phyloP scores from a whole-genome alignment of 345 rosid species.

The Hevea brasiliensis region DNA sequence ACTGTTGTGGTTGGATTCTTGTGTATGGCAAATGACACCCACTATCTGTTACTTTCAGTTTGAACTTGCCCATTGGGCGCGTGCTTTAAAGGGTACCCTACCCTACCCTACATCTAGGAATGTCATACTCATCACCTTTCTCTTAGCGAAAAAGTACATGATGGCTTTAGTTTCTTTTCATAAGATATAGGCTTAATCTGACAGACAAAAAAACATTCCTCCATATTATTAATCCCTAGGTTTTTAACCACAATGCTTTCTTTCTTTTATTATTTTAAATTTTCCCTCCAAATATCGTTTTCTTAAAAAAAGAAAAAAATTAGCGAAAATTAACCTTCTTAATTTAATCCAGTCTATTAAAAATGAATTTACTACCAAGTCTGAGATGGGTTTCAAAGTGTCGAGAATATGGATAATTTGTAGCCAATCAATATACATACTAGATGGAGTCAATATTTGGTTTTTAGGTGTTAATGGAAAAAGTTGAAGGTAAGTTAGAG shows the following conservation, averaged over 20 bases:
- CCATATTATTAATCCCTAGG: constrained; percentile 5
- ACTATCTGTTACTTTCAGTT: not conserved
- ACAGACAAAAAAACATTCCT: constrained; percentile 8
- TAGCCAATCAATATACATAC: too few relatives aligned
- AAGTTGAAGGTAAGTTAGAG: too few relatives aligned
- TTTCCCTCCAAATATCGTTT: not conserved
- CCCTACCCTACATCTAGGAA: constrained; percentile 2
- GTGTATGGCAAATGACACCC: constrained; percentile 12
- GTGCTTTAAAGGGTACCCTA: not conserved
- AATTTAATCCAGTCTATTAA: too few relatives aligned
- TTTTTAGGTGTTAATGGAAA: too few relatives aligned
- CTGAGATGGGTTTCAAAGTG: too few relatives aligned
- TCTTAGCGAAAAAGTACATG: not conserved
- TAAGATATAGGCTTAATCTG: not conserved
- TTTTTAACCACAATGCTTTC: not conserved
- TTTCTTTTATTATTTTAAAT: not conserved
- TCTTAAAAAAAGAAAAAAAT: too few relatives aligned
- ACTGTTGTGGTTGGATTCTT: constrained; percentile 9
- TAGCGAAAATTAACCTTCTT: too few relatives aligned
- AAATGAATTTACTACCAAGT: too few relatives aligned
- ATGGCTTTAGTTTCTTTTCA: not conserved
- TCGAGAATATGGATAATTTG: too few relatives aligned
- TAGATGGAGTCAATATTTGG: too few relatives aligned
- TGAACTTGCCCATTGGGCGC: not conserved
- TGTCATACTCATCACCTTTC: constrained; percentile 9